Percentiles rank a stretch among this genome's conserved stretches.
These are phyloP conservation scores for Tricholoma sp. DNA, from an alignment of 768 basidiomycete genomes.

Conservation along the genomic window DNA sequence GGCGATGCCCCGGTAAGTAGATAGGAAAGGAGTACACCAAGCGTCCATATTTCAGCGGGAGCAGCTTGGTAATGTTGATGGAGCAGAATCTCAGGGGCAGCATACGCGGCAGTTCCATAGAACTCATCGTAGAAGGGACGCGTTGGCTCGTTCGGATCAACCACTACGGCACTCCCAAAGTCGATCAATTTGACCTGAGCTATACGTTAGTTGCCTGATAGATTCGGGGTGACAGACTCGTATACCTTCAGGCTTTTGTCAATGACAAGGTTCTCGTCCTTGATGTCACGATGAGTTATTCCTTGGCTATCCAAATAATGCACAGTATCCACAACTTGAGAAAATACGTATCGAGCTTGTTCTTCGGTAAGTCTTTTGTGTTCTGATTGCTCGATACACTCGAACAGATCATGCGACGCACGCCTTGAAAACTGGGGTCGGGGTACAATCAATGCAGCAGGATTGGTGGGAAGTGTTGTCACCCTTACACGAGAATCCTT, in stretches of 20 bases:
- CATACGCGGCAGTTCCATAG: conserved; percentile 94
- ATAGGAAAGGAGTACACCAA: conserved; percentile 93
- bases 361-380: conserved; percentile 75
- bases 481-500: not conserved
- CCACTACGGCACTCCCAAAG: conserved; percentile 85
- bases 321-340: conserved; percentile 84
- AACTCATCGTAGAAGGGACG: conserved; percentile 73
- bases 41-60: conserved; percentile 94
- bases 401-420: conserved; percentile 88
- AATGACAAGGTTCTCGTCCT: conserved; percentile 91
- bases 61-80: conserved; percentile 88
- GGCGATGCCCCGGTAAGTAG: conserved; percentile 90
- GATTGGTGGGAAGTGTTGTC: conserved; percentile 9
- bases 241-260: conserved; percentile 65
- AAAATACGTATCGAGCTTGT: conserved; percentile 78
- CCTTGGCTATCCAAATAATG: conserved; percentile 76
- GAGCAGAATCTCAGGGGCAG: conserved; percentile 88
- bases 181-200: conserved; percentile 88
- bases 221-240: conserved; percentile 4
- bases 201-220: not conserved
- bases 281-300: conserved; percentile 93
- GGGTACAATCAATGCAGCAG: conserved; percentile 7
- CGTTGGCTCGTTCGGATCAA: conserved; percentile 49
- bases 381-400: conserved; percentile 87
- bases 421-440: conserved; percentile 56